Base-by-base conservation (phyloP, 83 land plant species). In the Picea engelmannii region DNA sequence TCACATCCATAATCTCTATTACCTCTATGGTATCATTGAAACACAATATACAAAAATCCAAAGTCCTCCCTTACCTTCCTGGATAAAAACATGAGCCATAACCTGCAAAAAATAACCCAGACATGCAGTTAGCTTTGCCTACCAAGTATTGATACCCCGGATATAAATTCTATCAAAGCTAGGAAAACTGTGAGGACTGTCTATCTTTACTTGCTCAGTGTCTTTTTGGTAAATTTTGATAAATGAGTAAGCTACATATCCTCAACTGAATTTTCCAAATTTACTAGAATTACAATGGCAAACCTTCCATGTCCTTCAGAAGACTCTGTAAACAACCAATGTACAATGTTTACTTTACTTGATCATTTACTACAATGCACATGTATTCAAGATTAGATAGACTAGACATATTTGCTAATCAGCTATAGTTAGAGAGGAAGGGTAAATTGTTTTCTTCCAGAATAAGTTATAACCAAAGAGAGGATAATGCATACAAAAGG, bases 71-170 rank as follows among this genome's bases (percentile, higher is more conserved):
- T 27, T 31, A 78, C 79, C 79, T 78, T 78, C 79, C 79, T 13
- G 79, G 6, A 78, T 16, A 78, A 31, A 59, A 6, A 78, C 79
- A 78, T 21, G 79, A 78, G n/a, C 25, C 79, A 18, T 58, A 15
- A 78, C 79, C 79, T 78, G 79, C 42, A 76, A 17, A 25, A 58
- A 25, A 59, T n/a, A 58, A 20, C 11, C 12, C 58, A 73, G 13
- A 38, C 23, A 71, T 71, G 58, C 13, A n/a, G 21, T 47, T 52
- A 73, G 58, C 42, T 73, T 42, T 9, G 8, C 20, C 9, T 17
- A 71, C 55, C 44, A 71, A 8, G 55, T 2, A 20, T n/a, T 42
- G 13, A 71, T 3, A 42, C 10, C 49, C 24, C n/a, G 3, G 23
- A 71, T 71, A 71, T 18, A 44, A 17, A 42, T 55, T 55, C 59